These are phyloP conservation scores for Penicillium silybi DNA, from an alignment of 495 filamentous ascomycete genomes.

Conservation along the genomic window DNA sequence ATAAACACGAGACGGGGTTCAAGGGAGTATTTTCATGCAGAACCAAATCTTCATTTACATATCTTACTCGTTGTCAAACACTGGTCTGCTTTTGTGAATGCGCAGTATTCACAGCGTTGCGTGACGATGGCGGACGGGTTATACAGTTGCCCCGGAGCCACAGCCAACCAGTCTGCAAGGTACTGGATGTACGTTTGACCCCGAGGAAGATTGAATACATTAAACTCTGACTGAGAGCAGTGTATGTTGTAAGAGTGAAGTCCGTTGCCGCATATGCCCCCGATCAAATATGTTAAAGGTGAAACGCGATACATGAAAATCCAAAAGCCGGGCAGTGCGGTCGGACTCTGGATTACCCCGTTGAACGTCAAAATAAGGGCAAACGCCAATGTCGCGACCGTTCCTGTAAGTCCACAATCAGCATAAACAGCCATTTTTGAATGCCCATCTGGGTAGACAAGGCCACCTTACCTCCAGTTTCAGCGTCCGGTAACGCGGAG, in stretches of 20 bases:
- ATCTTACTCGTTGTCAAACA: conserved; percentile 26
- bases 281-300: conserved; percentile 49
- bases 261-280: conserved; percentile 38
- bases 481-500: background rate
- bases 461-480: conserved; percentile 29
- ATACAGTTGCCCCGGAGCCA: conserved; percentile 47
- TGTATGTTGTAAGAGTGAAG: conserved; percentile 29
- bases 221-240: conserved; percentile 47
- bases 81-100: conserved; percentile 40
- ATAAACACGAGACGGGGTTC: no score
- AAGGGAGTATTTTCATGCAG: no score
- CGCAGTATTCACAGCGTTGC: conserved; percentile 60
- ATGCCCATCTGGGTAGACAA: no score
- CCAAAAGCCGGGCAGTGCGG: conserved; percentile 62
- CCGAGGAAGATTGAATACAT: conserved; percentile 45
- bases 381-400: conserved; percentile 31
- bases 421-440: no score
- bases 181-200: conserved; percentile 52
- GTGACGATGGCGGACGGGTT: conserved; percentile 40
- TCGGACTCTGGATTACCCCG: conserved; percentile 56
- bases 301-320: conserved; percentile 56
- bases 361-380: conserved; percentile 51
- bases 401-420: no score
- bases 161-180: conserved; percentile 39
- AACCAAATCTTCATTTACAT: background rate